These are phyloP conservation scores for Coprinopsis sp. DNA, from an alignment of 768 basidiomycete species.

Conservation along the genomic window DNA sequence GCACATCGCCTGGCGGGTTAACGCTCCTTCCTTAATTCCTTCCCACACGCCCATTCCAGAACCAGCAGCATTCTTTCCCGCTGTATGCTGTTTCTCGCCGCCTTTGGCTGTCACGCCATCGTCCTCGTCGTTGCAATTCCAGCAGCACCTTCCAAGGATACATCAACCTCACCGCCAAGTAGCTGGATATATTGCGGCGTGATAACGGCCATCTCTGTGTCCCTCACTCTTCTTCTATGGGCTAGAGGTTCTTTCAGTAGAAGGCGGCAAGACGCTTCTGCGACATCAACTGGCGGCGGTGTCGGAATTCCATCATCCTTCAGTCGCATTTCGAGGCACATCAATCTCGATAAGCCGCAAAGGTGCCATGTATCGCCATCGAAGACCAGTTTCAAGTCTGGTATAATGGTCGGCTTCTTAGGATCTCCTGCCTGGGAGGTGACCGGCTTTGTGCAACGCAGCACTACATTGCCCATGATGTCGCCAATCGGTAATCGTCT, in stretches of 20 bases:
- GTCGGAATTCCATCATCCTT: no score
- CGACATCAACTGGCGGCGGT: no score
- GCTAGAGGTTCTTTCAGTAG: background rate
- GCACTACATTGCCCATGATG: no score
- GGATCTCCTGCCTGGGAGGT: constrained; percentile 1
- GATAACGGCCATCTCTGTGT: background rate
- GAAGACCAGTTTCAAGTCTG: background rate
- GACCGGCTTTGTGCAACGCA: background rate
- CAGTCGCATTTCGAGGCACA: no score
- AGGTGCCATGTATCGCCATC: background rate
- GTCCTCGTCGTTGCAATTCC: background rate
- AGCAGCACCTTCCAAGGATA: background rate
- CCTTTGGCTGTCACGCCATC: background rate
- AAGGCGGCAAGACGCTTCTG: background rate
- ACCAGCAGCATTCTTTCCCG: no score
- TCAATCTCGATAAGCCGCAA: background rate
- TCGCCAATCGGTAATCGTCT: no score
- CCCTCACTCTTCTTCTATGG: background rate
- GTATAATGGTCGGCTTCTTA: background rate
- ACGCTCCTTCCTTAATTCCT: no score
- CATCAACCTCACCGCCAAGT: background rate
- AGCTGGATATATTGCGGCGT: background rate
- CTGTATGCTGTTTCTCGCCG: background rate
- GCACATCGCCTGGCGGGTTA: no score
- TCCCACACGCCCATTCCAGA: no score